Base-by-base conservation (phyloP, 148 eudicot species). In the Rhododendron ferrugineum region DNA sequence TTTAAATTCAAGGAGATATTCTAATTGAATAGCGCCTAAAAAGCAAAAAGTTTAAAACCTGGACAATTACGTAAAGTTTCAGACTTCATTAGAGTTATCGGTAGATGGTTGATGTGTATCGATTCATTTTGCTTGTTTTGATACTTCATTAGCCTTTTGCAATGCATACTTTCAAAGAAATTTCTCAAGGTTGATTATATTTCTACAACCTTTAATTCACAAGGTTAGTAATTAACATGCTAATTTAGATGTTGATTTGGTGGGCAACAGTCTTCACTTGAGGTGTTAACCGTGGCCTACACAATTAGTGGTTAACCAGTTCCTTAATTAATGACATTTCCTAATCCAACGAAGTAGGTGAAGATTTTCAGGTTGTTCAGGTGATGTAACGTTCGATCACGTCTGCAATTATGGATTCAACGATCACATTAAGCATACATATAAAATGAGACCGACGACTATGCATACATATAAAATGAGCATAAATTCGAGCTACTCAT, bases 331-430 rank as follows among this genome's bases (percentile, higher is more conserved):
- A 77, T 77, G 2, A n/a, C 54, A 77, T 44, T 77, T 77, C 13
- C 14, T 44, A 44, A 40, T 46, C 26, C 44, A 77, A 77, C 11
- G 80, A 77, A 77, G 80, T 78, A 78, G 80, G 80, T 78, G 30
- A 26, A 23, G 80, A 47, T 80, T 14, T 36, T 14, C 44, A 18
- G 82, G 44, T 22, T 80, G 66, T 80, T 46, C 60, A 30, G 66
- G 14, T 50, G 81, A 78, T 23, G 81, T 46, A 46, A 47, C 20
- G 34, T 23, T 78, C 3, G 10, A 40, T 77, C 14, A 18, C 8
- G 75, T 70, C 15, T 30, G 36, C 75, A 70, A 70, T 32, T 30
- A 70, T 30, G 36, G 2, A 70, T 70, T 14, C 16, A 4, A 28
- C 75, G 32, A n/a, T 70, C 75, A 30, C 20, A 22, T 30, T 10